Evolutionary conservation across 345 rosid species (phyloP), one percentile per base, ranked within the genome.

Genomic region (Populus pruinosa): DNA sequence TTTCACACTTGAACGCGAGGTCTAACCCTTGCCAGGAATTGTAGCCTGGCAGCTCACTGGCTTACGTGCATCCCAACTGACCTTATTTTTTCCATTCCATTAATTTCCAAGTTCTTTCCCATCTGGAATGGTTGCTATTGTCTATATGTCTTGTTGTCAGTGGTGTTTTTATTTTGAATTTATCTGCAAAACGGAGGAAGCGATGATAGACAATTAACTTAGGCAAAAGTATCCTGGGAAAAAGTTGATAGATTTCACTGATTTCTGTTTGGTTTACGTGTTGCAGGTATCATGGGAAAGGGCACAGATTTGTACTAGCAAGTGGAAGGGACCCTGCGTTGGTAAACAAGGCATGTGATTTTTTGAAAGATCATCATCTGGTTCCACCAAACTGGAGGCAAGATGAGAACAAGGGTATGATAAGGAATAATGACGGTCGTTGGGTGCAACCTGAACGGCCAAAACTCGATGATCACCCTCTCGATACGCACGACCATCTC

Each of bases 361-460:
- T 94, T 68, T 29, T 94, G 61, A 90, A 91, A 80, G 93, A 90
- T n/a, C 93, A 91, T 70, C 86, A 87, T 78, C 77, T 87, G 88
- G 93, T 94, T 65, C 96, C 96, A 47, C 98, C 97, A 11, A 83
- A 49, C 61, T 92, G 98, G 98, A 81, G 93, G 82, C 98, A 94
- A 81, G 88, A 86, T 16, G 88, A 86, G 44, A 94, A 94, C 82
- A 94, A 94, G 77, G 97, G 98, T 55, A 85, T 92, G 88, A 72
- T 91, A 2, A 81, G 90, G 80, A 84, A 83, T 73, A 61, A 81
- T 17, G 94, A 91, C 2, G 98, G 93, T 6, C 94, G 94, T 39
- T 91, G 96, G 98, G 75, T 88, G 74, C 96, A 89, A 80, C 88
- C 90, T 9, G 98, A 92, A 43, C 83, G 97, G 6, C 90, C 90